phyloP scores from a whole-genome alignment of 2,329 filamentous ascomycete genomes.

The Cercospora zeina region DNA sequence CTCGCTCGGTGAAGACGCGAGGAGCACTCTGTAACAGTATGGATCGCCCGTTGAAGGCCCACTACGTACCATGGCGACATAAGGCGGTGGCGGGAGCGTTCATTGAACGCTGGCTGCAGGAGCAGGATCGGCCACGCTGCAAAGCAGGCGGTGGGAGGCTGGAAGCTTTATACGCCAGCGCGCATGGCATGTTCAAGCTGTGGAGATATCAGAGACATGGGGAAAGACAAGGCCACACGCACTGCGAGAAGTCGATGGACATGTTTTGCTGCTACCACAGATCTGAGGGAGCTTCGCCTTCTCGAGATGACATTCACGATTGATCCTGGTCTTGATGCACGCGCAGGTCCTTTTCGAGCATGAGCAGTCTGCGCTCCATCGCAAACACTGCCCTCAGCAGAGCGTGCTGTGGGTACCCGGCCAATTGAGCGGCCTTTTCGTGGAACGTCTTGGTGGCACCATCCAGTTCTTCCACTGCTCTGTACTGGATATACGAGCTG shows the following conservation, averaged over 20 bases:
- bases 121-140: slow-evolving; percentile 12
- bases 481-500: slow-evolving; percentile 53
- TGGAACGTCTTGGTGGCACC: slow-evolving; percentile 52
- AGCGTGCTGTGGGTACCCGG: slow-evolving; percentile 53
- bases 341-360: slow-evolving; percentile 39
- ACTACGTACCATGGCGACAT: slow-evolving; percentile 11
- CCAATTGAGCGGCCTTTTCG: slow-evolving; percentile 52
- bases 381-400: slow-evolving; percentile 54
- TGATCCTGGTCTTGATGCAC: slow-evolving; percentile 18
- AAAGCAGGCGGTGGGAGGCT: not conserved
- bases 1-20: slow-evolving; percentile 12
- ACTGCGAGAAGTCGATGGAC: slow-evolving; percentile 1
- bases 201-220: slow-evolving; percentile 26
- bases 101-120: slow-evolving; percentile 19
- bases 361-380: slow-evolving; percentile 51
- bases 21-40: slow-evolving; percentile 18
- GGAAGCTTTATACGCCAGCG: slow-evolving; percentile 28
- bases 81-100: slow-evolving; percentile 24
- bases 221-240: slow-evolving; percentile 22
- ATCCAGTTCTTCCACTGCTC: slow-evolving; percentile 49
- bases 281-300: slow-evolving; percentile 11
- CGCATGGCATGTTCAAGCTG: slow-evolving; percentile 20
- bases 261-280: slow-evolving; percentile 16
- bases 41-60: slow-evolving; percentile 16
- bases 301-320: slow-evolving; percentile 19